Percentiles rank a stretch among this genome's conserved stretches.
phyloP scores from a whole-genome alignment of 2,329 filamentous ascomycete genomes.

The Colletotrichum tamarilloi region DNA sequence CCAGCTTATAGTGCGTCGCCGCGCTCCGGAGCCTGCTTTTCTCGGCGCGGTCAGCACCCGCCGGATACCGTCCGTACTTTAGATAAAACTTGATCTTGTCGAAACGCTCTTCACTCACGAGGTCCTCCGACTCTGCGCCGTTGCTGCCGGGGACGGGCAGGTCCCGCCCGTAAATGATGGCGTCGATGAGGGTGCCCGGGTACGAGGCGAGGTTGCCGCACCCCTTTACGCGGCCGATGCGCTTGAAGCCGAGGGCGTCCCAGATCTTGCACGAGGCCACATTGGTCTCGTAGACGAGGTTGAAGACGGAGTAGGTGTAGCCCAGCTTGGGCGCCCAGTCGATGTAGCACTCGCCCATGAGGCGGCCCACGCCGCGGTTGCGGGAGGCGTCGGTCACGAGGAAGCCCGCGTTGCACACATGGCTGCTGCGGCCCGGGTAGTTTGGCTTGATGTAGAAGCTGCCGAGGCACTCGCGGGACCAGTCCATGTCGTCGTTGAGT shows the following conservation, averaged over 20 bases:
- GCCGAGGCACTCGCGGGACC: slow-evolving; percentile 84
- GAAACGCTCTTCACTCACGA: slow-evolving; percentile 94
- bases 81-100: slow-evolving; percentile 99
- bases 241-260: slow-evolving; percentile 92
- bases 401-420: slow-evolving; percentile 89
- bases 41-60: slow-evolving; percentile 92
- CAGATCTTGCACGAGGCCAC: slow-evolving; percentile 90
- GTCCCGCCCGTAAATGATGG: slow-evolving; percentile 81
- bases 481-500: slow-evolving; percentile 72
- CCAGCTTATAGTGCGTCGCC: slow-evolving; percentile 93
- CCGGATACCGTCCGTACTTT: slow-evolving; percentile 92
- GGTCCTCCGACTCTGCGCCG: slow-evolving; percentile 71
- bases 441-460: slow-evolving; percentile 97
- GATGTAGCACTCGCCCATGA: slow-evolving; percentile 82
- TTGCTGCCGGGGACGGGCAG: slow-evolving; percentile 52
- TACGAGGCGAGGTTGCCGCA: slow-evolving; percentile 77
- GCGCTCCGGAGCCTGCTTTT: slow-evolving; percentile 94
- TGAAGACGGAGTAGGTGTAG: slow-evolving; percentile 94
- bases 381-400: slow-evolving; percentile 79
- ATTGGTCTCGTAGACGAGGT: slow-evolving; percentile 94
- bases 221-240: slow-evolving; percentile 84
- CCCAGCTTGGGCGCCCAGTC: slow-evolving; percentile 84
- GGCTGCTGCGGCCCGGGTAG: slow-evolving; percentile 89
- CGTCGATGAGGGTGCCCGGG: slow-evolving; percentile 76
- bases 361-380: slow-evolving; percentile 78